Conservation (phyloP, 371 early-diverging fungal genomes). For the Mortierella sp. region DNA sequence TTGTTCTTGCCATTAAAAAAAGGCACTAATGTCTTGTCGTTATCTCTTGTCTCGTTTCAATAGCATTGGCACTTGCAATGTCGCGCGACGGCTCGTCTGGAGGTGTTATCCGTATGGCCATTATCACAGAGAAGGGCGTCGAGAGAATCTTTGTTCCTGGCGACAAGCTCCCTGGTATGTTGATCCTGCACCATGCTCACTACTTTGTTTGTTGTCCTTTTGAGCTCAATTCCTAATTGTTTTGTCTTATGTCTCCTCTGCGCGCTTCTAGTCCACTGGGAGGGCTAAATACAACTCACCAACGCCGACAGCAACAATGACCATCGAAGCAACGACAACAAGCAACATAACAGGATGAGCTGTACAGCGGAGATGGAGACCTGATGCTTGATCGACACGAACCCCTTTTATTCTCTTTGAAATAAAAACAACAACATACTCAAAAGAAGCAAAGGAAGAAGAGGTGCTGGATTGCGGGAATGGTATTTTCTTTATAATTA, state of each 20-base stretch:
- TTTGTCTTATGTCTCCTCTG: neutral
- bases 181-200: neutral
- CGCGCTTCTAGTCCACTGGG: slow-evolving; percentile 47
- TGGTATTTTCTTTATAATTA: neutral
- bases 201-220: neutral
- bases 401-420: neutral
- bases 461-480: neutral
- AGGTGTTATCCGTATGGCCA: slow-evolving; percentile 97
- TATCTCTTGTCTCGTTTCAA: neutral
- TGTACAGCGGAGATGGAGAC: neutral
- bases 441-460: neutral
- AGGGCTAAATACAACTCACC: slow-evolving; percentile 32
- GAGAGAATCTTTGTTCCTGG: slow-evolving; percentile 94
- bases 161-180: slow-evolving; percentile 79
- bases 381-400: neutral
- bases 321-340: neutral
- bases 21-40: neutral
- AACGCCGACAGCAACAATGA: neutral
- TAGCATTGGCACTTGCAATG: slow-evolving; percentile 97
- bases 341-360: neutral
- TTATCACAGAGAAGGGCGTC: slow-evolving; percentile 94
- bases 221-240: neutral
- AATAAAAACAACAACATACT: slow-evolving; percentile 7
- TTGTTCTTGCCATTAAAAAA: neutral
- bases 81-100: slow-evolving; percentile 99